Evolutionary conservation across 495 filamentous ascomycete species (phyloP), one percentile per base, ranked within the genome.

Genomic region (Tuber aestivum): DNA sequence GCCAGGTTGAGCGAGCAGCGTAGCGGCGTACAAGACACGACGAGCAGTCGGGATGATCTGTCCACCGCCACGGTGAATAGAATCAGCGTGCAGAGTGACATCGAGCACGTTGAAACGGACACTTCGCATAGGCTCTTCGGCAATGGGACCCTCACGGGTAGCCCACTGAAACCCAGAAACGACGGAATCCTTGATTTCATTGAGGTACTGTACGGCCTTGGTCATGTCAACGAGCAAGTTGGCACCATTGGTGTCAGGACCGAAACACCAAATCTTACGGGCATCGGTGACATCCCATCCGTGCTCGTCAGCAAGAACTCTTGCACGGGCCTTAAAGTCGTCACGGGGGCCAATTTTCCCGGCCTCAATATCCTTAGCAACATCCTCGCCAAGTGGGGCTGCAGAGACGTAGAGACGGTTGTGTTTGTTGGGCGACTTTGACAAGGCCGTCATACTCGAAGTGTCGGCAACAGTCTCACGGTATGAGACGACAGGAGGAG

Each of bases 391-490:
- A 65, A 99, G 87, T 75, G 95, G 96, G 86, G 93, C 85, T 76
- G 95, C 95, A 83, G 89, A 90, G 85, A 99, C 89, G 89, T 98
- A 99, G 27, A 99, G 89, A 91, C 95, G 94, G 88, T 99, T 99
- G 92, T 99, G 95, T 93, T 99, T 99, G 90, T 99, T 99, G 86
- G 95, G 95, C 18, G 95, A 99, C 89, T 99, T 99, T 83, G 95
- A 99, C 77, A 99, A 89, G 75, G 95, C 95, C 84, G 94, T 97
- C 79, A 98, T 98, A 88, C 90, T 92, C 72, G 95, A 97, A 77
- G 86, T 87, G 77, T 71, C 89, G 78, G 86, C 85, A 82, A 99
- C 95, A 75, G 95, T 95, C 90, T 99, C 95, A 89, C 95, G 95
- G 91, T 97, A 98, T 83, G 91, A 88, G 83, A 98, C 95, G 83